Percentiles rank a stretch among this genome's conserved stretches.
These are phyloP conservation scores for Chytridium lagenaria DNA, from an alignment of 371 early-diverging fungal species.

Conservation along the genomic window DNA sequence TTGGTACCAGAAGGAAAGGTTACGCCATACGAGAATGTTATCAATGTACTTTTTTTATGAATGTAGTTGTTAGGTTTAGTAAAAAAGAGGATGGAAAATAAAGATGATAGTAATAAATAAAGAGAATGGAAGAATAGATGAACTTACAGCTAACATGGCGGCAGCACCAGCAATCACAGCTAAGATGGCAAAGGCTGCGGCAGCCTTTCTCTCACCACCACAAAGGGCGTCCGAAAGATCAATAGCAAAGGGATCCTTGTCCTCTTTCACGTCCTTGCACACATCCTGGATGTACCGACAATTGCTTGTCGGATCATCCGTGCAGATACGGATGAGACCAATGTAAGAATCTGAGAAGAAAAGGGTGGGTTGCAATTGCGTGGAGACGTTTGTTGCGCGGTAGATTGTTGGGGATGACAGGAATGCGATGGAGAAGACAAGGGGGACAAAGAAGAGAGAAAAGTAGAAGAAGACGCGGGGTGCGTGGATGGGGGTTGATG, in stretches of 20 bases:
- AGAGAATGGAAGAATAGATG: not conserved
- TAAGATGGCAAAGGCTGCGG: constrained; percentile 12
- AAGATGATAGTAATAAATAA: not conserved
- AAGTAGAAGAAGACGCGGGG: constrained; percentile 21
- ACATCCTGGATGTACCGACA: not conserved
- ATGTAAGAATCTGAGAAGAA: constrained; percentile 6
- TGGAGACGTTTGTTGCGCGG: constrained; percentile 4
- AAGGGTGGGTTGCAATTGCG: not conserved
- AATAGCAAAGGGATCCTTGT: not conserved
- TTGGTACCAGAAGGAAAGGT: constrained; percentile 23
- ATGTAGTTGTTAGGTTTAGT: no score
- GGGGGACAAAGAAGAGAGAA: constrained; percentile 20
- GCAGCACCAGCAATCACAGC: constrained; percentile 13
- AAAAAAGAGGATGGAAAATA: not conserved
- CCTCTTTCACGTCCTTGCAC: not conserved
- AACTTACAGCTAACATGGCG: constrained; percentile 17
- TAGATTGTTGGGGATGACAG: constrained; percentile 7
- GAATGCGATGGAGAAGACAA: constrained; percentile 16
- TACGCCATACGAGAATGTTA: constrained; percentile 23
- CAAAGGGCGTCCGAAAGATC: constrained; percentile 15
- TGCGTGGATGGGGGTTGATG: no score
- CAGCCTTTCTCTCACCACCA: constrained; percentile 23
- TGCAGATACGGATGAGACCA: constrained; percentile 15
- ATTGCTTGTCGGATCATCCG: not conserved
- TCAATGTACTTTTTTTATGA: no score